phyloP scores from a whole-genome alignment of 2,329 filamentous ascomycete genomes.

The Microcera coccophila region DNA sequence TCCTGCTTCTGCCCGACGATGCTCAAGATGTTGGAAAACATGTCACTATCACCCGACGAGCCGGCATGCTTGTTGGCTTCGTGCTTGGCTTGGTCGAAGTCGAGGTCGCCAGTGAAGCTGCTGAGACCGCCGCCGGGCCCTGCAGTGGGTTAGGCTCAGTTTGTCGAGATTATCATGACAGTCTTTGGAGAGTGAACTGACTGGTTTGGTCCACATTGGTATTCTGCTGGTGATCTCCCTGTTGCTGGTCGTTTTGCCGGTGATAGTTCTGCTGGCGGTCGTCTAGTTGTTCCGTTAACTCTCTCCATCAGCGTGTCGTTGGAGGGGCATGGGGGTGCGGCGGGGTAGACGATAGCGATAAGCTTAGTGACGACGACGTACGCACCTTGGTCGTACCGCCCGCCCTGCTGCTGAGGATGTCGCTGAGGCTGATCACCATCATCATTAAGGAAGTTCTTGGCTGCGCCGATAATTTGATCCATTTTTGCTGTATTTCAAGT shows the following conservation, averaged over 20 bases:
- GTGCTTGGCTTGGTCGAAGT: conserved; percentile 46
- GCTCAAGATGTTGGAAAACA: conserved; percentile 49
- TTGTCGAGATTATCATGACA: neutral
- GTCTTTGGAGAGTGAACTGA: conserved; percentile 17
- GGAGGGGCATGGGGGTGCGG: neutral
- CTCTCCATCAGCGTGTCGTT: neutral
- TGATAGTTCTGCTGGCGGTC: neutral
- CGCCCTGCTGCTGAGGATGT: conserved; percentile 2
- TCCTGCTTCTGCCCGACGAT: conserved; percentile 48
- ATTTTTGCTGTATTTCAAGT: conserved; percentile 22
- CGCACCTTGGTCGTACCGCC: neutral
- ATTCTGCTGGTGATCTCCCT: conserved; percentile 10
- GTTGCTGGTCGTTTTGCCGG: neutral
- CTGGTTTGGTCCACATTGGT: conserved; percentile 24
- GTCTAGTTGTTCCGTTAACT: neutral
- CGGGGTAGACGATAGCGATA: neutral
- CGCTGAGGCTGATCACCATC: conserved; percentile 22
- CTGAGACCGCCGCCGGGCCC: conserved; percentile 35
- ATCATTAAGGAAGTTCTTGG: conserved; percentile 36
- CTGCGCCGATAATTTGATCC: conserved; percentile 38
- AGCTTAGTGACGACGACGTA: neutral
- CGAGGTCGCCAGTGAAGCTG: conserved; percentile 44
- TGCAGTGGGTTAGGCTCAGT: conserved; percentile 16
- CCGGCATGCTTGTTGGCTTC: conserved; percentile 47
- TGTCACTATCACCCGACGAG: conserved; percentile 41